Conservation (phyloP, 352 stramenopile genomes). For the Globisporangium megalacanthum region DNA sequence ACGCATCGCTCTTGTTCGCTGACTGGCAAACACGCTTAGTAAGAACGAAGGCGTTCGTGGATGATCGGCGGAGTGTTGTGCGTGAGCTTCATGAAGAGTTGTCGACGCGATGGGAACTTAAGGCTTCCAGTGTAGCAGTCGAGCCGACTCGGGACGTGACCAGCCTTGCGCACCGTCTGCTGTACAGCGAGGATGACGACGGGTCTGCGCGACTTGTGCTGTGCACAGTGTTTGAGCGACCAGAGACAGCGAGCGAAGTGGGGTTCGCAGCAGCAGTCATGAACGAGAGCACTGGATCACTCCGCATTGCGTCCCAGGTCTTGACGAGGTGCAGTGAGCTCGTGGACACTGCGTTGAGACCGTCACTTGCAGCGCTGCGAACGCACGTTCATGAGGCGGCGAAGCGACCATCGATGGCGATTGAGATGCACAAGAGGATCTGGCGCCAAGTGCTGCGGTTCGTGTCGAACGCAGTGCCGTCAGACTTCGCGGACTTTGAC, state of each 20-base stretch:
- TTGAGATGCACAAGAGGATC: slow-evolving; percentile 1
- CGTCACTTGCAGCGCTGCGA: not conserved
- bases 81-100: slow-evolving; percentile 7
- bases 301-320: slow-evolving; percentile 3
- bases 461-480: not conserved
- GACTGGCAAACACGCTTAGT: slow-evolving; percentile 1
- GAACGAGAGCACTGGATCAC: not conserved
- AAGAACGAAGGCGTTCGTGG: not conserved
- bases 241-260: not conserved
- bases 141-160: not conserved
- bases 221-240: not conserved
- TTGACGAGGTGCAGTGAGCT: slow-evolving; percentile 5
- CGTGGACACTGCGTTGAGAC: slow-evolving; percentile 3
- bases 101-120: not conserved
- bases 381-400: not conserved
- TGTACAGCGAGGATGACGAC: slow-evolving; percentile 1
- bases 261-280: slow-evolving; percentile 1
- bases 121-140: not conserved
- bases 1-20: not conserved
- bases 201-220: not conserved
- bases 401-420: not conserved
- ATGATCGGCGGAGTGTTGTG: slow-evolving; percentile 2
- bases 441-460: slow-evolving; percentile 5
- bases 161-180: not conserved
- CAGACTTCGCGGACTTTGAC: not conserved